Percentiles rank a stretch among this genome's conserved stretches.
phyloP scores from a whole-genome alignment of 163 green algal genomes.

The Picocystis sp. region DNA sequence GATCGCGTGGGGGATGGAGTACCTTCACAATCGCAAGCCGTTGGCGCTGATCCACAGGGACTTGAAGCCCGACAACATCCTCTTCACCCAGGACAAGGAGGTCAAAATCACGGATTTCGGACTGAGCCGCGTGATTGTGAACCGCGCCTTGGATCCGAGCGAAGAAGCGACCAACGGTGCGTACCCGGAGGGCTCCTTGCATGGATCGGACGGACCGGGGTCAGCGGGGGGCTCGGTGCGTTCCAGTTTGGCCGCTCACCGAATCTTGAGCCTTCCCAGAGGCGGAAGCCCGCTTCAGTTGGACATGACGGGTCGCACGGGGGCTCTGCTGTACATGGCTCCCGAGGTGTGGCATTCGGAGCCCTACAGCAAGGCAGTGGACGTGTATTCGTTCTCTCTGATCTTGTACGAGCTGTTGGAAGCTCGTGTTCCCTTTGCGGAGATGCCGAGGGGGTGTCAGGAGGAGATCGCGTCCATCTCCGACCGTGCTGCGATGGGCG shows the following conservation, averaged over 20 bases:
- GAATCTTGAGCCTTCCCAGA: too few relatives aligned
- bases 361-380: constrained; percentile 17
- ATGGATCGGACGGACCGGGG: too few relatives aligned
- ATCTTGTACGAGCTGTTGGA: constrained; percentile 21
- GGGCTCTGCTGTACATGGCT: constrained; percentile 27
- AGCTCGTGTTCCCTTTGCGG: background rate
- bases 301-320: constrained; percentile 23
- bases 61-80: constrained; percentile 63
- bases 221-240: too few relatives aligned
- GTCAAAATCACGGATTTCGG: constrained; percentile 26
- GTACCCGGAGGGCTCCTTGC: too few relatives aligned
- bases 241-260: too few relatives aligned
- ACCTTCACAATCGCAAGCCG: constrained; percentile 35
- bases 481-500: too few relatives aligned
- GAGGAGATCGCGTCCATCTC: too few relatives aligned
- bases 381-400: constrained; percentile 25
- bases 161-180: too few relatives aligned
- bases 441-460: too few relatives aligned
- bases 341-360: constrained; percentile 27
- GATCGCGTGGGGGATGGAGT: constrained; percentile 49
- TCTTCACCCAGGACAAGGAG: constrained; percentile 29
- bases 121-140: too few relatives aligned
- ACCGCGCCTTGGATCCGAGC: too few relatives aligned
- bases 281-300: too few relatives aligned
- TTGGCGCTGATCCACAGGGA: constrained; percentile 47